A percentile compares a stretch with the other conserved stretches of the same genome.
These are phyloP conservation scores for Suillus weaverae DNA, from an alignment of 768 basidiomycete species.

Conservation along the genomic window DNA sequence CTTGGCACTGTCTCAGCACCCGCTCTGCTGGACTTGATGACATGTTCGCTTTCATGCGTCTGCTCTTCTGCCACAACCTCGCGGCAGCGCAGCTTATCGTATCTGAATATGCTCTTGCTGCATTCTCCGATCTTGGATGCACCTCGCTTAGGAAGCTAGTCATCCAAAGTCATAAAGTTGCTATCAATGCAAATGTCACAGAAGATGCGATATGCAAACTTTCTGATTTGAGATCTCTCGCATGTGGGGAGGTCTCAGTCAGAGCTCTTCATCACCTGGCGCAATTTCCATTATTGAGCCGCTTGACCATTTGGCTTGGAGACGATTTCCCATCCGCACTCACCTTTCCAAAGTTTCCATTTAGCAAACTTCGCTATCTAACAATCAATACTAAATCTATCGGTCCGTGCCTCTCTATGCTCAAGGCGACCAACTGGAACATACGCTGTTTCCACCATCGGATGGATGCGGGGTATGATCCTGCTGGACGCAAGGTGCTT, in stretches of 20 bases:
- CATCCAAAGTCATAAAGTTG: background rate
- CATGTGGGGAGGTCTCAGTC: constrained; percentile 1
- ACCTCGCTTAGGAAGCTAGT: constrained; percentile 1
- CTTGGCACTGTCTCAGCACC: constrained; percentile 11
- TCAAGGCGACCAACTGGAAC: constrained; percentile 5
- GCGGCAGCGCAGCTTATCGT: background rate
- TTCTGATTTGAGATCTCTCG: background rate
- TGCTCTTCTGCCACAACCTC: constrained; percentile 20
- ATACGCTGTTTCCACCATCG: constrained; percentile 9
- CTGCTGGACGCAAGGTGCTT: background rate
- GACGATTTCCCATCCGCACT: background rate
- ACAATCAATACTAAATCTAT: constrained; percentile 2
- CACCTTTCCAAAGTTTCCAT: background rate
- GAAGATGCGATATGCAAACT: background rate
- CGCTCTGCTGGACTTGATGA: constrained; percentile 15
- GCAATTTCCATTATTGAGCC: constrained; percentile 3
- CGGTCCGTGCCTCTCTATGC: background rate
- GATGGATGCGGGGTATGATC: constrained; percentile 7
- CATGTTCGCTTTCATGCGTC: constrained; percentile 24
- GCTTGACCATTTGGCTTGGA: background rate
- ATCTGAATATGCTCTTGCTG: background rate
- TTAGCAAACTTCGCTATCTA: constrained; percentile 3
- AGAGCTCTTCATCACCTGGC: background rate
- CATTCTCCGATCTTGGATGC: background rate
- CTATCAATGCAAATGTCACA: constrained; percentile 1